Evolutionary conservation across 2,329 filamentous ascomycete genomes (phyloP).

Genomic region (Pestalotiopsis sp.): DNA sequence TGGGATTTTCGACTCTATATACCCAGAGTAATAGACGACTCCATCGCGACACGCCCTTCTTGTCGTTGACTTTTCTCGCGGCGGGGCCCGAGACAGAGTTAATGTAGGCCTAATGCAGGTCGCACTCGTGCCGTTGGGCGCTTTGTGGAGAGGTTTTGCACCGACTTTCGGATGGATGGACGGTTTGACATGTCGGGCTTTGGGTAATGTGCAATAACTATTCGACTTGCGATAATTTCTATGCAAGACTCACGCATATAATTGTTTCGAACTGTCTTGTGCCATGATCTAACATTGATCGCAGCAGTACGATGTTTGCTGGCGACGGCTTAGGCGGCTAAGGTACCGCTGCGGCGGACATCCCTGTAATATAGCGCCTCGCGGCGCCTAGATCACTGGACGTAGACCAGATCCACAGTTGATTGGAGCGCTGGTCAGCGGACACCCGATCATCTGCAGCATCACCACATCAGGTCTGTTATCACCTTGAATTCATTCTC

Average conservation of each 20-base stretch:
- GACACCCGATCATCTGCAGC: background rate
- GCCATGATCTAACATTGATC: too few relatives aligned
- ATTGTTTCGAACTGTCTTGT: too few relatives aligned
- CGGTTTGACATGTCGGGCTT: too few relatives aligned
- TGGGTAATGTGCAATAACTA: too few relatives aligned
- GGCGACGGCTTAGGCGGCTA: too few relatives aligned
- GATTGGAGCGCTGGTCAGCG: background rate
- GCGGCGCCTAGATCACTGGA: background rate
- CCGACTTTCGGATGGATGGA: too few relatives aligned
- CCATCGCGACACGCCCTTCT: constrained; percentile 1
- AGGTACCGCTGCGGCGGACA: background rate
- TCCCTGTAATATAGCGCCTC: background rate
- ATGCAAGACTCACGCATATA: too few relatives aligned
- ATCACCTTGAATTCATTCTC: too few relatives aligned
- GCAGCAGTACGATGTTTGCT: too few relatives aligned
- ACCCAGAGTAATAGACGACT: background rate
- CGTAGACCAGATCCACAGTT: background rate
- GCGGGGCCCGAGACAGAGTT: background rate
- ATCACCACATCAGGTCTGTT: too few relatives aligned
- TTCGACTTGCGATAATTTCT: too few relatives aligned
- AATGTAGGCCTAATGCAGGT: background rate
- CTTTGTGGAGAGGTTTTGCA: background rate
- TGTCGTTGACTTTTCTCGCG: constrained; percentile 1
- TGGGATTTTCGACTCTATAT: background rate
- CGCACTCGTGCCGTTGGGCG: background rate